A percentile compares a stretch with the other conserved stretches of the same genome.
phyloP scores from a whole-genome alignment of 2,329 filamentous ascomycete species.

The Emergomyces orientalis region DNA sequence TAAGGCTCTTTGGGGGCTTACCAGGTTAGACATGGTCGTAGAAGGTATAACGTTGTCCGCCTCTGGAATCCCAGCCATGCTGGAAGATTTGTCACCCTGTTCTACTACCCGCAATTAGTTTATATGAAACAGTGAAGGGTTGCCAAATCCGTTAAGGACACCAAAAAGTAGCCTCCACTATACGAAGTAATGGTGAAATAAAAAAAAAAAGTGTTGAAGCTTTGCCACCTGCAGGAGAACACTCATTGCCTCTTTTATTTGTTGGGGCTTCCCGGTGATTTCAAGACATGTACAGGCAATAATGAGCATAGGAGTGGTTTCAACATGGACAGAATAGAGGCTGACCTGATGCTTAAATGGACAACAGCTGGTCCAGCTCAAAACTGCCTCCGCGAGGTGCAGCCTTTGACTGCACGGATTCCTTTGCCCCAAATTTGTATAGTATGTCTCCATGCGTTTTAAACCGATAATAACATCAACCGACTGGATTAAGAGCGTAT shows the following conservation, averaged over 20 bases:
- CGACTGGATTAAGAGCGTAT: background rate
- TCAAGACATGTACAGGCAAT: background rate
- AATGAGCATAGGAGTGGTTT: background rate
- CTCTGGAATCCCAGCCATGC: constrained; percentile 25
- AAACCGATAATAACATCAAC: background rate
- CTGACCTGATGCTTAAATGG: background rate
- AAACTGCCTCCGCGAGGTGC: background rate
- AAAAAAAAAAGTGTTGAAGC: background rate
- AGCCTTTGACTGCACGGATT: background rate
- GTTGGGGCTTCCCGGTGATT: background rate
- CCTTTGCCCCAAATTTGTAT: background rate
- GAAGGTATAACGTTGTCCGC: constrained; percentile 25
- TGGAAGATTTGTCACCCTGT: constrained; percentile 7
- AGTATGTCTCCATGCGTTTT: constrained; percentile 4
- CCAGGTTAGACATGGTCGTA: constrained; percentile 34
- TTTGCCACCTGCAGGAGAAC: background rate
- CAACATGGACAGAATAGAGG: background rate
- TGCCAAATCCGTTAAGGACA: background rate
- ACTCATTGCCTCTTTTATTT: no score
- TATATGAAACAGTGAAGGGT: constrained; percentile 2
- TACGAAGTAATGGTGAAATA: background rate
- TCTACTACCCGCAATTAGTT: constrained; percentile 7
- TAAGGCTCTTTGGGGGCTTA: constrained; percentile 20
- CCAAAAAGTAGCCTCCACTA: background rate
- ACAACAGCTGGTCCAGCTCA: background rate